Evolutionary conservation across 2,329 filamentous ascomycete species (phyloP).

Genomic region (Beauveria rudraprayagi): DNA sequence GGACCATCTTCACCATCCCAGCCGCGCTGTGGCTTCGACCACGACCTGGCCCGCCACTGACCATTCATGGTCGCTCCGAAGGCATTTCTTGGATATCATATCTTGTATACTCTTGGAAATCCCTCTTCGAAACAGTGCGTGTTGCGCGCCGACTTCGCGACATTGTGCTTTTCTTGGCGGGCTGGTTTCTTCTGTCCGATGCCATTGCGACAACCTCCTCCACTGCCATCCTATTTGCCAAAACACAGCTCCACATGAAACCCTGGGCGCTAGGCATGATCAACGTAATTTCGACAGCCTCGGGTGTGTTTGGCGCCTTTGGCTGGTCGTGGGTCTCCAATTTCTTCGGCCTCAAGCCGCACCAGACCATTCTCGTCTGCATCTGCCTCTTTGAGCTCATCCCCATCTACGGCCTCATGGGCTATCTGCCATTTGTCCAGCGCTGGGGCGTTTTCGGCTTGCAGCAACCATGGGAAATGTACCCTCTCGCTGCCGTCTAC

Average conservation of each 20-base stretch:
- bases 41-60: slow-evolving; percentile 77
- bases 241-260: slow-evolving; percentile 85
- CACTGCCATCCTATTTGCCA: slow-evolving; percentile 91
- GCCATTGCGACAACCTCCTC: slow-evolving; percentile 91
- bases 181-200: slow-evolving; percentile 93
- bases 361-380: slow-evolving; percentile 87
- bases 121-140: slow-evolving; percentile 70
- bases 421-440: slow-evolving; percentile 74
- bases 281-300: slow-evolving; percentile 81
- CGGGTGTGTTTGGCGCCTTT: slow-evolving; percentile 81
- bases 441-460: slow-evolving; percentile 70
- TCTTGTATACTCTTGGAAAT: slow-evolving; percentile 76
- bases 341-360: slow-evolving; percentile 60
- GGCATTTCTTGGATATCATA: slow-evolving; percentile 54
- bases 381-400: slow-evolving; percentile 88
- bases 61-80: slow-evolving; percentile 31
- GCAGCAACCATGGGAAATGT: slow-evolving; percentile 97
- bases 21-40: slow-evolving; percentile 80
- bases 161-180: slow-evolving; percentile 69
- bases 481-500: slow-evolving; percentile 80
- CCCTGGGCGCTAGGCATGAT: slow-evolving; percentile 84
- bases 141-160: slow-evolving; percentile 66
- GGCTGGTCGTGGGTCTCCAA: slow-evolving; percentile 77
- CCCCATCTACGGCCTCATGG: slow-evolving; percentile 81
- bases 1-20: slow-evolving; percentile 85